Conservation (phyloP, 2,329 filamentous ascomycete genomes). For the Reticulascus tulasneorum region DNA sequence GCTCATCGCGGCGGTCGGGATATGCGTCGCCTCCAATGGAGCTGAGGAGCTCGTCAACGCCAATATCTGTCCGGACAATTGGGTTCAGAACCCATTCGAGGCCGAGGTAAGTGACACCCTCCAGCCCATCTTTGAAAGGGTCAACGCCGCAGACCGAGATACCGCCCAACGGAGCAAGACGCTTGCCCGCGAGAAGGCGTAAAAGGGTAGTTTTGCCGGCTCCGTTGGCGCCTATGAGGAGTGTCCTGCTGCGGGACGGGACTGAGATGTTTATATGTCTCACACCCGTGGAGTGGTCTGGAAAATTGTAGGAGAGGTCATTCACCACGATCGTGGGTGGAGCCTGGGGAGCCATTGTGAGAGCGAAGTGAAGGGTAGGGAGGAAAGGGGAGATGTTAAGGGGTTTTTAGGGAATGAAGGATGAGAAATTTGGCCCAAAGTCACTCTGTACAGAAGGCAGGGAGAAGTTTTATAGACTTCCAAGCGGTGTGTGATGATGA, state of each 20-base stretch:
- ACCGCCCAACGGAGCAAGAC: constrained; percentile 72
- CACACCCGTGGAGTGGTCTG: constrained; percentile 77
- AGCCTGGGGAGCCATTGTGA: constrained; percentile 23
- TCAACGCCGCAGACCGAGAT: constrained; percentile 80
- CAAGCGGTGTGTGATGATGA: no score
- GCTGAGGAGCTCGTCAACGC: constrained; percentile 77
- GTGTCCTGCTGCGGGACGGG: constrained; percentile 77
- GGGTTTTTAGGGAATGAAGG: neutral
- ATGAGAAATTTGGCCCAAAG: no score
- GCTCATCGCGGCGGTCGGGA: constrained; percentile 76
- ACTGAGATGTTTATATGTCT: constrained; percentile 69
- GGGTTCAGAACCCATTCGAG: constrained; percentile 98
- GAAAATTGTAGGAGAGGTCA: constrained; percentile 83
- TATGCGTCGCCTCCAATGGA: constrained; percentile 85
- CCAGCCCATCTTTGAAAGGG: constrained; percentile 84
- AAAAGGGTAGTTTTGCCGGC: constrained; percentile 96
- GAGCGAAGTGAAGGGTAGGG: neutral
- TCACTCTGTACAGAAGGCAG: no score
- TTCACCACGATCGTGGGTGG: constrained; percentile 67
- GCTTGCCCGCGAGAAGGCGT: constrained; percentile 90
- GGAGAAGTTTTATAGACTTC: no score
- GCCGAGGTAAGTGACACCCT: constrained; percentile 95
- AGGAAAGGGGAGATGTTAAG: neutral
- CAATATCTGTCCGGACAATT: constrained; percentile 92
- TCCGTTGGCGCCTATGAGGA: constrained; percentile 94